Base-by-base conservation (phyloP, 208 protist genomes). In the Wallacemonas rigidus region DNA sequence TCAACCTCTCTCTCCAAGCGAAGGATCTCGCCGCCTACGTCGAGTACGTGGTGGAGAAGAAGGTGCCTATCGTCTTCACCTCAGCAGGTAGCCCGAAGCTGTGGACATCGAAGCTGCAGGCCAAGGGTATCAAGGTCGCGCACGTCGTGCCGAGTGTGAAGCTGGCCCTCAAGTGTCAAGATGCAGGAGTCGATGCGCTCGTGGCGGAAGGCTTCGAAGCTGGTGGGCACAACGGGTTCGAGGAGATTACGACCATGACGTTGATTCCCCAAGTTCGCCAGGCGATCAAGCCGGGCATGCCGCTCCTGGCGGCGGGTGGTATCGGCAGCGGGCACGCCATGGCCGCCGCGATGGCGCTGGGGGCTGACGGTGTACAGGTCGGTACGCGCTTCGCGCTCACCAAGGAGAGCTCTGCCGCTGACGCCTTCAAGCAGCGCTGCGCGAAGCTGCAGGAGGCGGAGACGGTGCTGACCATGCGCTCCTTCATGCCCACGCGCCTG, bases 51-150 rank as follows among this genome's bases (percentile, higher is more conserved):
- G 79, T 96, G n/a, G 88, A 95, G 53, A 80, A 96, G 74, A 90
- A 90, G 55, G 79, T 96, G 12, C 85, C 89, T 4, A 75, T 96
- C 56, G 91, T 96, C 43, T 93, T 94, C 77, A 96, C 91, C n/a
- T 91, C 88, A 43, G 91, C 90, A 0, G 90, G 88, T 8, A 93
- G 86, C 79, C 89, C 91, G 6, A 86, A 88, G 70, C 38, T 87
- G 63, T 90, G 71, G 69, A 92, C 93, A 50, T 68, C 86, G 74
- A 81, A 80, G 69, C 76, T 96, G 53, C 85, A 95, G 67, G 67
- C 85, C 43, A 67, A 83, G 44, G 88, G 87, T 70, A 86, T 89
- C 67, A 87, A 75, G 63, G 86, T 94, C 11, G 87, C 80, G 26
- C 91, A 96, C 77, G 93, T 95, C 50, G 93, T 92, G 62, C 84